Evolutionary conservation across 805 yeast genomes (phyloP), one percentile per base, ranked within the genome.

Genomic region (Candida silvicultrix): DNA sequence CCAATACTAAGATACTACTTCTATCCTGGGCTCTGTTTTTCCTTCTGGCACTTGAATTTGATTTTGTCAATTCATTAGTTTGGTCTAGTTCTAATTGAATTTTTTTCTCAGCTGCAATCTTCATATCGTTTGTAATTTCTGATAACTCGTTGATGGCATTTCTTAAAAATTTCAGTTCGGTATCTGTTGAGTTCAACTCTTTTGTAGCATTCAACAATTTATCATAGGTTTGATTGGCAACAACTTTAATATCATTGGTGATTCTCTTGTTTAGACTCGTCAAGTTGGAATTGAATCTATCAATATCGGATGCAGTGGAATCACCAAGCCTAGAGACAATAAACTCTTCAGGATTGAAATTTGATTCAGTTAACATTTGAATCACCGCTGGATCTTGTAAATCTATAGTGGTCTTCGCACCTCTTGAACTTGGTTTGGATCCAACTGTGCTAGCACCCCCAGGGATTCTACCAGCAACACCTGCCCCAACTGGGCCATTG

Each of bases 1-100:
- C 92, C 43, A 89, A 67, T 45, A 86, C 78, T 44, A 84, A 56
- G 43, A 89, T 79, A 45, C 89, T 81, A 49, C 83, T 79, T 38
- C 95, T 70, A 59, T 85, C 89, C 44, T 70, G 67, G 45, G 49
- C 58, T 28, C 50, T 47, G 36, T 40, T 51, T 42, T 29, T 49
- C 38, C 44, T 47, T 31, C 18, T 29, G 19, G 38, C 40, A 20
- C 25, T 25, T 4, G 55, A 44, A 22, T 46, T 44, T 10, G 58
- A 45, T 38, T 43, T 49, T 9, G 53, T 51, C 3, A 48, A 15
- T 25, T 52, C 51, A 29, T 38, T 47, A 11, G 49, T 50, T 34
- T 50, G 51, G 5, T 67, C 70, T 8, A 61, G 48, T 47, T 78
- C 85, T 28, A 73, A 49, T 38, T 70, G 77, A 7, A 83, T 54